Conservation (phyloP, 177 flowering plant species). For the Tripterygium wilfordii region DNA sequence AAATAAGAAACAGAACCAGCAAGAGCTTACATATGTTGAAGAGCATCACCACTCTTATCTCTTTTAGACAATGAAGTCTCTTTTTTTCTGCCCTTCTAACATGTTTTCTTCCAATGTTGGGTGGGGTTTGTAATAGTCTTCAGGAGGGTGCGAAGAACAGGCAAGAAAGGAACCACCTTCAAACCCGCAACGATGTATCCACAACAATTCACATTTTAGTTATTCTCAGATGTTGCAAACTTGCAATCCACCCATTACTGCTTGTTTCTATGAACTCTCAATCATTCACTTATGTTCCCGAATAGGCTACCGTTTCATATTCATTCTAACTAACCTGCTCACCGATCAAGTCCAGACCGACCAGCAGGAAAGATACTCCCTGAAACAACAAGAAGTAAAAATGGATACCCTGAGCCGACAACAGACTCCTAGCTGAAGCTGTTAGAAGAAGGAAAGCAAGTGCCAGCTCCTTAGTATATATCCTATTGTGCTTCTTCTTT, state of each 20-base stretch:
- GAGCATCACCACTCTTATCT: neutral
- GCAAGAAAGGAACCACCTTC: neutral
- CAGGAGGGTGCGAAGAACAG: conserved; percentile 1
- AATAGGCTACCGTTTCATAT: neutral
- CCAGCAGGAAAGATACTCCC: conserved; percentile 83
- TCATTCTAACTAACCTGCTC: conserved; percentile 77
- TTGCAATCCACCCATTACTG: conserved; percentile 5
- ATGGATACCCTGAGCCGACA: conserved; percentile 94
- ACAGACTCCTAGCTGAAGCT: conserved; percentile 82
- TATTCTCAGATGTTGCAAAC: too few relatives aligned
- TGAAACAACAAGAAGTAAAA: conserved; percentile 96
- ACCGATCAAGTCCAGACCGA: conserved; percentile 90
- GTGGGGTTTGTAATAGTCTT: neutral
- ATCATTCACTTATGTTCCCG: conserved; percentile 1
- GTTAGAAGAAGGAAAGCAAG: conserved; percentile 84
- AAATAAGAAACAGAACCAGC: neutral
- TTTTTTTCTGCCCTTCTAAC: conserved; percentile 8
- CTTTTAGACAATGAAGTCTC: conserved; percentile 1
- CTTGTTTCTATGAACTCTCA: conserved; percentile 8
- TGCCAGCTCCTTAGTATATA: conserved; percentile 81
- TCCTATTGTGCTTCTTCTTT: conserved; percentile 73
- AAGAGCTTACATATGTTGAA: conserved; percentile 8
- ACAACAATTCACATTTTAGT: neutral
- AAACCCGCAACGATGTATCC: conserved; percentile 1
- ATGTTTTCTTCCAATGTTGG: conserved; percentile 9